phyloP scores from a whole-genome alignment of 371 early-diverging fungal species.

The Mucor racemosus region DNA sequence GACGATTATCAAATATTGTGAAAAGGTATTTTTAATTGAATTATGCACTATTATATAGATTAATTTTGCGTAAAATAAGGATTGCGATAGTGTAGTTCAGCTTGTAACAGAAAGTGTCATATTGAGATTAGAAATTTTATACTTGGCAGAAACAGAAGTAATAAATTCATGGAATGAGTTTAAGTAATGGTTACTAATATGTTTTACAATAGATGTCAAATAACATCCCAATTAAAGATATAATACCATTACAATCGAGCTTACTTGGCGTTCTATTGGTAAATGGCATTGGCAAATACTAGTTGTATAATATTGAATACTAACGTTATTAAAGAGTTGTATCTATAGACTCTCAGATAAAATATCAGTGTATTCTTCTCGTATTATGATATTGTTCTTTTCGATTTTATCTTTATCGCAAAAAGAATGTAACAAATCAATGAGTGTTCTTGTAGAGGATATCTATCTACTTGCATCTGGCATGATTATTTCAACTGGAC shows the following conservation, averaged over 20 bases:
- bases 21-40: background rate
- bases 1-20: background rate
- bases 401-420: background rate
- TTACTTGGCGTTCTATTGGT: slow-evolving; percentile 7
- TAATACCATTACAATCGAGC: background rate
- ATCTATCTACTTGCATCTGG: background rate
- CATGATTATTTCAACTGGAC: background rate
- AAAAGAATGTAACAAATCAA: background rate
- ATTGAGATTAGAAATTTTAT: background rate
- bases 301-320: background rate
- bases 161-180: no score
- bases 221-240: background rate
- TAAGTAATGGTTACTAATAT: no score
- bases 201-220: background rate
- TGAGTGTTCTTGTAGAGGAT: background rate
- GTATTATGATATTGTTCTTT: background rate
- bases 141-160: slow-evolving; percentile 1
- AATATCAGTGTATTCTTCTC: background rate
- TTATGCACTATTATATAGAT: background rate
- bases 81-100: background rate
- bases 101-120: background rate
- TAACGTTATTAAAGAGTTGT: background rate
- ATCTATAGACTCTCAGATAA: background rate
- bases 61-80: background rate
- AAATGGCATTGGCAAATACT: background rate